Percentiles rank a stretch among this genome's conserved stretches.
These are phyloP conservation scores for Cryphonectria parasitica DNA, from an alignment of 2,329 filamentous ascomycete species.

Conservation along the genomic window DNA sequence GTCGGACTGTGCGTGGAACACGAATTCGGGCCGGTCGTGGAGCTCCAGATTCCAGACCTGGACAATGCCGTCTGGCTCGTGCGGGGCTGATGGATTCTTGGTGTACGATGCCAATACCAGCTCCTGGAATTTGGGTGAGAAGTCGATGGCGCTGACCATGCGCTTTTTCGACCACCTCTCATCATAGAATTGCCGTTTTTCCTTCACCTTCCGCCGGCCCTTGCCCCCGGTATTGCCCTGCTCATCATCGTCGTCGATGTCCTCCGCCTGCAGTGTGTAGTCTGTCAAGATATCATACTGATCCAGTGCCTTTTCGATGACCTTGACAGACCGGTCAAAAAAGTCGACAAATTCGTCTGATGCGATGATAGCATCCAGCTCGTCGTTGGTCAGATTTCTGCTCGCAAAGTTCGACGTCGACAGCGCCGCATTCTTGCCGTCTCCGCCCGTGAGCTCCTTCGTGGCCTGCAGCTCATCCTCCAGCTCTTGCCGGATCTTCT, in stretches of 20 bases:
- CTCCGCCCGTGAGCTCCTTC: constrained; percentile 62
- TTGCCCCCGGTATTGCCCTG: constrained; percentile 73
- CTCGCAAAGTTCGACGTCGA: constrained; percentile 69
- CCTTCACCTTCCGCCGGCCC: constrained; percentile 76
- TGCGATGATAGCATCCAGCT: constrained; percentile 85
- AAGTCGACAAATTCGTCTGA: constrained; percentile 96
- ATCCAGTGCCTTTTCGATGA: constrained; percentile 93
- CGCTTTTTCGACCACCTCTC: constrained; percentile 96
- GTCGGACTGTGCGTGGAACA: constrained; percentile 95
- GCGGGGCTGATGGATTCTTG: constrained; percentile 92
- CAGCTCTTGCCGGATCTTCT: constrained; percentile 84
- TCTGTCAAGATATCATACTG: constrained; percentile 96
- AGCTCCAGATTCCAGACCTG: constrained; percentile 98
- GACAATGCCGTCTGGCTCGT: constrained; percentile 90
- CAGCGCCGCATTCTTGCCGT: constrained; percentile 48
- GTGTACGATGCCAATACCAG: constrained; percentile 93
- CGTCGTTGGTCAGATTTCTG: constrained; percentile 79
- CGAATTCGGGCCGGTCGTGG: constrained; percentile 91
- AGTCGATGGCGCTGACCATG: constrained; percentile 94
- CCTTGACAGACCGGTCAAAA: constrained; percentile 92
- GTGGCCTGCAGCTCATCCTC: constrained; percentile 86
- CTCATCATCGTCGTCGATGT: constrained; percentile 81
- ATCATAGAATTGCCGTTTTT: constrained; percentile 92
- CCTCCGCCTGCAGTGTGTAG: constrained; percentile 81
- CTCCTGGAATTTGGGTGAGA: constrained; percentile 94